Evolutionary conservation across 768 basidiomycete genomes (phyloP).

Genomic region (Solioccasus polychromus): DNA sequence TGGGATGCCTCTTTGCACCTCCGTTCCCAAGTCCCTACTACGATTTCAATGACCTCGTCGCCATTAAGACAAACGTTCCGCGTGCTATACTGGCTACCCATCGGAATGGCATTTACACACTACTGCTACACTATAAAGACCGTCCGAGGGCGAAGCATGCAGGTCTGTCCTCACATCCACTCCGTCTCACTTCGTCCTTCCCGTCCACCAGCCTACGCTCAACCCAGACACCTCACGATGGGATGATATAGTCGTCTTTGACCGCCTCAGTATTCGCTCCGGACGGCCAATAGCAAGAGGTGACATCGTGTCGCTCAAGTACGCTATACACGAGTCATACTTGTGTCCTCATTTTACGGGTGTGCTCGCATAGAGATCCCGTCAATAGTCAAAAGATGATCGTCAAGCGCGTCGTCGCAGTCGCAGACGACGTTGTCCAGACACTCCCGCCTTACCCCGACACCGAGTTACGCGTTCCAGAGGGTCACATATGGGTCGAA

Average conservation of each 20-base stretch:
- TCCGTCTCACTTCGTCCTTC: background rate
- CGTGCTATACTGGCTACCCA: constrained; percentile 58
- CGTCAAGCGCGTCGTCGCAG: constrained; percentile 65
- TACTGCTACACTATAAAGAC: constrained; percentile 52
- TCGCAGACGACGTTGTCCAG: constrained; percentile 60
- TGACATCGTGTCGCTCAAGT: constrained; percentile 68
- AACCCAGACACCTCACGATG: constrained; percentile 66
- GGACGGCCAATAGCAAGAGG: constrained; percentile 44
- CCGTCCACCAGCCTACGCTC: constrained; percentile 61
- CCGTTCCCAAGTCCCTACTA: no score
- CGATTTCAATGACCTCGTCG: background rate
- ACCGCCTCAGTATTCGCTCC: constrained; percentile 43
- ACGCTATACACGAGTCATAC: constrained; percentile 1
- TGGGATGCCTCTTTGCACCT: no score
- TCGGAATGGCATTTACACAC: constrained; percentile 44
- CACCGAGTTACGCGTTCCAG: constrained; percentile 49
- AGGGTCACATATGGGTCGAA: constrained; percentile 74
- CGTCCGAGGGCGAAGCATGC: constrained; percentile 69
- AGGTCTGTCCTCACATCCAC: constrained; percentile 40
- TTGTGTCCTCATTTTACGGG: background rate
- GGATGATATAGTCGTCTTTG: constrained; percentile 64
- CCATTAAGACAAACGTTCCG: constrained; percentile 7
- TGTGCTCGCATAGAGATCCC: constrained; percentile 57
- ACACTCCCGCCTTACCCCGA: constrained; percentile 70
- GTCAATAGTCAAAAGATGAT: constrained; percentile 48